Evolutionary conservation across 441 rosid genomes (phyloP).

Genomic region (Eruca vesicaria): DNA sequence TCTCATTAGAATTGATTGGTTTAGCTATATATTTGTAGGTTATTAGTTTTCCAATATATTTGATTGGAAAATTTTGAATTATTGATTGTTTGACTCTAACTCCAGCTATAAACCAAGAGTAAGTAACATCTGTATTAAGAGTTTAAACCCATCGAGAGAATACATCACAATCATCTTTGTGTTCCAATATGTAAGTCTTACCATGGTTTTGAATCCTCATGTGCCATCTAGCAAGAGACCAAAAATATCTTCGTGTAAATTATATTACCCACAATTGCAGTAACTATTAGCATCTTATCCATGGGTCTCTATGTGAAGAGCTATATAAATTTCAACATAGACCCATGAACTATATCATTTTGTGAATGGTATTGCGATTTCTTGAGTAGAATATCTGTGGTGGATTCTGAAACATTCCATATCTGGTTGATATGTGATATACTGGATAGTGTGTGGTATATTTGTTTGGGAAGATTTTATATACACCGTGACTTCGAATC

Average conservation of each 20-base stretch:
- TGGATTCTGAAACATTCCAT: neutral
- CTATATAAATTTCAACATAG: neutral
- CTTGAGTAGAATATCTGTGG: neutral
- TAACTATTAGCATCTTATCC: neutral
- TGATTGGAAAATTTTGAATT: slow-evolving; percentile 96
- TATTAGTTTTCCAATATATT: slow-evolving; percentile 94
- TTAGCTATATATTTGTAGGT: slow-evolving; percentile 48
- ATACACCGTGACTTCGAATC: slow-evolving; percentile 82
- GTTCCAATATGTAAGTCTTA: slow-evolving; percentile 53
- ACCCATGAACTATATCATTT: neutral
- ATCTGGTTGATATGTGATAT: neutral
- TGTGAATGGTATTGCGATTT: neutral
- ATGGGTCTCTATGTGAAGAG: neutral
- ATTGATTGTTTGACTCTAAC: slow-evolving; percentile 57
- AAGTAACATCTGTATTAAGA: slow-evolving; percentile 42
- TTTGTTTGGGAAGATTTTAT: slow-evolving; percentile 52
- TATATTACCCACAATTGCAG: neutral
- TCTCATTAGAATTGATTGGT: neutral
- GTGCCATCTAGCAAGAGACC: slow-evolving; percentile 64
- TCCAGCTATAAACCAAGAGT: slow-evolving; percentile 79
- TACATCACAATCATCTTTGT: slow-evolving; percentile 11
- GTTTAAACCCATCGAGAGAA: neutral
- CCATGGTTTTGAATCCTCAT: slow-evolving; percentile 58
- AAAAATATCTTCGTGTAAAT: slow-evolving; percentile 60
- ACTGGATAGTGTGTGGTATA: neutral